These are phyloP conservation scores for Didymella arachidicola DNA, from an alignment of 2,329 filamentous ascomycete genomes.

Conservation along the genomic window DNA sequence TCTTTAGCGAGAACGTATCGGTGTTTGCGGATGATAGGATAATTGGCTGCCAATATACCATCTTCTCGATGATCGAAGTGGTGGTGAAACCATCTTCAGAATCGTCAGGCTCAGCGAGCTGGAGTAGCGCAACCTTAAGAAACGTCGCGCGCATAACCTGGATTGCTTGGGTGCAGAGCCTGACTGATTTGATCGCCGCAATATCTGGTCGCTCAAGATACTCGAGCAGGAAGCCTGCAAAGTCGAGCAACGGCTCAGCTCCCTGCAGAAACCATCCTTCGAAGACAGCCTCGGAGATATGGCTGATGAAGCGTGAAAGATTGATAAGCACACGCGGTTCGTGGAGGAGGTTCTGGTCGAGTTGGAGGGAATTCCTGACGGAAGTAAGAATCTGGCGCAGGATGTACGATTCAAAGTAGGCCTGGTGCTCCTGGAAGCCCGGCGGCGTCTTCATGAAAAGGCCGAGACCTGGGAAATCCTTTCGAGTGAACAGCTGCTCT, in stretches of 20 bases:
- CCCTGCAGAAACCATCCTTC: constrained; percentile 97
- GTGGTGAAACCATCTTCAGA: constrained; percentile 68
- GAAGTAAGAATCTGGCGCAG: constrained; percentile 77
- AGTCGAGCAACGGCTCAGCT: constrained; percentile 82
- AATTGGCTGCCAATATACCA: constrained; percentile 95
- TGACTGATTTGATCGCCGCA: constrained; percentile 80
- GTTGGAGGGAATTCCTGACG: constrained; percentile 72
- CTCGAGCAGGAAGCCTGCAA: constrained; percentile 83
- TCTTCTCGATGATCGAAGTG: constrained; percentile 77
- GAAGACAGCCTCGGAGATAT: constrained; percentile 89
- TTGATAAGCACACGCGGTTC: constrained; percentile 89
- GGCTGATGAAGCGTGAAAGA: constrained; percentile 77
- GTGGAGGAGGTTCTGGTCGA: constrained; percentile 74
- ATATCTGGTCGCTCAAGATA: constrained; percentile 88
- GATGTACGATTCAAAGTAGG: constrained; percentile 92
- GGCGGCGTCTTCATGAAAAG: constrained; percentile 88
- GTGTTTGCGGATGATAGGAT: constrained; percentile 78
- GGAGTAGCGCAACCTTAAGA: constrained; percentile 78
- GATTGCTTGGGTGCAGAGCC: constrained; percentile 88
- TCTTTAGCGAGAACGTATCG: constrained; percentile 81
- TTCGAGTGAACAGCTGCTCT: constrained; percentile 83
- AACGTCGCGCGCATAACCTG: constrained; percentile 78
- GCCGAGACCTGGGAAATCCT: constrained; percentile 89
- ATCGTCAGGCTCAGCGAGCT: constrained; percentile 83
- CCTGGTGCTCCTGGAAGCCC: constrained; percentile 92